Evolutionary conservation across 805 yeast species (phyloP), one percentile per base, ranked within the genome.

Genomic region (Candida arabinofermentans): DNA sequence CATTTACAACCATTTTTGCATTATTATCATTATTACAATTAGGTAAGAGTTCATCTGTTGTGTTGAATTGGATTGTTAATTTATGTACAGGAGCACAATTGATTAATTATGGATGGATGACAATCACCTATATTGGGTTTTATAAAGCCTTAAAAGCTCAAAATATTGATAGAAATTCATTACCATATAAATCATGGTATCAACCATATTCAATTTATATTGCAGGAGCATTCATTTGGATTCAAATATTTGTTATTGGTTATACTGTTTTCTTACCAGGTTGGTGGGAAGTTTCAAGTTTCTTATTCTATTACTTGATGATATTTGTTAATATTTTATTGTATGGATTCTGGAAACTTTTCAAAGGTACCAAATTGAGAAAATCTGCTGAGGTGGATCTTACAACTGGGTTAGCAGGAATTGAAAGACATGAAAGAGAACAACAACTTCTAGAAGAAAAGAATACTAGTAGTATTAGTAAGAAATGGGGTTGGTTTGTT

Each of bases 11-110:
- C 27, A 51, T 64, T 9, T 82, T 86, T 75, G 79, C 86, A 0
- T 62, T 79, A 35, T 56, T 84, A 18, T 74, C 88, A 17, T 74
- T 84, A 47, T 62, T 84, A 54, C 89, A 70, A 44, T 53, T 71
- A 48, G 71, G 71, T 13, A 53, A 53, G 13, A 54, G 39, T 24
- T 46, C 53, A 1, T 17, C 45, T 9, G 60, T 51, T 18, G 72
- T 65, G 8, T 66, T 71, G 54, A 57, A 58, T 39, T 71, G 71
- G 57, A 67, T 71, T 37, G 70, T 71, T 38, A 69, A 62, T 42
- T 62, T 71, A 37, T 69, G 71, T 51, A 70, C 77, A 8, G 71
- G 71, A 42, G 62, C 71, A 19, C 75, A 72, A 42, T 51, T 72
- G 41, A 58, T 70, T 49, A 71, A 72, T 45, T 72, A 71, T 52